Evolutionary conservation across 1,284 basidiomycete genomes (phyloP), one percentile per base, ranked within the genome.

Genomic region (Cutaneotrichosporon mucoides): DNA sequence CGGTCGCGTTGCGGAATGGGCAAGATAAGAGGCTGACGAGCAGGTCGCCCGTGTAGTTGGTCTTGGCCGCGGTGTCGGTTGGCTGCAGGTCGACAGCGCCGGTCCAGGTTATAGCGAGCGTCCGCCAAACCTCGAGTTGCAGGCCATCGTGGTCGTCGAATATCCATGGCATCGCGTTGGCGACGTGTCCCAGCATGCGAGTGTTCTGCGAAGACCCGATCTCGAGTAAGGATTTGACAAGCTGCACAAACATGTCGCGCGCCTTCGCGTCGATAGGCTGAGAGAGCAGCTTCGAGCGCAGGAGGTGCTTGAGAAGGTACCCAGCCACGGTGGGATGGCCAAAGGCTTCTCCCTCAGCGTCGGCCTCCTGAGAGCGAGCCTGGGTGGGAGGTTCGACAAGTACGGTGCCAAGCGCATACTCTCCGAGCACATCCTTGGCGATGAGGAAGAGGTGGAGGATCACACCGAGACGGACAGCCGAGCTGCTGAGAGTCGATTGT

Each of bases 21-120:
- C 64, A 64, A 0, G 73, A 71, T 2, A 76, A 68, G 8, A 76
- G 64, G 12, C 63, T 68, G 15, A 75, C 69, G 5, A 76, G 70
- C 5, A 76, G 55, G 6, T 63, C 67, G 24, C 75, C 73, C 2
- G 73, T 76, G 57, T 74, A 68, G 54, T 76, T 74, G 1, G 70
- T 71, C 10, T 55, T 41, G 2, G 65, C 65, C 0, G 68, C 54
- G 0, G 61, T 55, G 9, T 65, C 61, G 1, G 66, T 55, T 0
- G 68, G 67, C 47, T 68, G 61, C 9, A 68, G 52, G 53, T 73
- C 68, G 40, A 72, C 65, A 24, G 68, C 55, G 15, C 58, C 42
- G 3, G 63, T 63, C 73, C 73, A 75, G 52, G 66, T 67, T n/a
- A 55, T 16, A 50, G 36, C 36, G 3, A 75, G 60, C 7, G 66